phyloP scores from a whole-genome alignment of 441 rosid genomes.

The Hura crepitans region DNA sequence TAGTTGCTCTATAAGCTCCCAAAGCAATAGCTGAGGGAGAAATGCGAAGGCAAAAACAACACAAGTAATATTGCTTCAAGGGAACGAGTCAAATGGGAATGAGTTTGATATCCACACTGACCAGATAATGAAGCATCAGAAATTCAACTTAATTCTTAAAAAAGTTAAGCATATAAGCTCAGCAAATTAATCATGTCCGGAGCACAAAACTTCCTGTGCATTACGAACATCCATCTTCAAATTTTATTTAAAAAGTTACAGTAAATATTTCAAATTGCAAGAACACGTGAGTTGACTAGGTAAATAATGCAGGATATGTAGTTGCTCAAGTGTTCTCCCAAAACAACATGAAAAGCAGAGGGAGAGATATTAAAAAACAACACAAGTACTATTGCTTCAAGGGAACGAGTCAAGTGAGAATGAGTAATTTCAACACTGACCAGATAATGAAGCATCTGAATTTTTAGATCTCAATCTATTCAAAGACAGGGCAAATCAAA shows the following conservation, averaged over 20 bases:
- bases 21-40: neutral
- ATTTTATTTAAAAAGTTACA: neutral
- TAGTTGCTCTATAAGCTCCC: slow-evolving; percentile 21
- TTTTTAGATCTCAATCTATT: neutral
- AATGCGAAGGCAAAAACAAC: slow-evolving; percentile 19
- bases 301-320: neutral
- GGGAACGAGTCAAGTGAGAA: slow-evolving; percentile 21
- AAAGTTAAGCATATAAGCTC: neutral
- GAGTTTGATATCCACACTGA: slow-evolving; percentile 12
- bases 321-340: slow-evolving; percentile 14
- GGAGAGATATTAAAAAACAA: slow-evolving; percentile 4
- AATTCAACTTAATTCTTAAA: neutral
- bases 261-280: neutral
- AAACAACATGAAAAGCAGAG: neutral
- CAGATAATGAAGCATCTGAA: slow-evolving; percentile 15
- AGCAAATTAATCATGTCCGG: neutral
- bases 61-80: slow-evolving; percentile 25
- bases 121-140: slow-evolving; percentile 24
- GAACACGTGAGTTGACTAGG: no score
- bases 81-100: slow-evolving; percentile 24
- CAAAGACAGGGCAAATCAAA: neutral
- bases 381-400: slow-evolving; percentile 19
- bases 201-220: no score
- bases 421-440: slow-evolving; percentile 14
- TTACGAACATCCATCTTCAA: no score